Percentiles rank a stretch among this genome's conserved stretches.
phyloP scores from a whole-genome alignment of 495 filamentous ascomycete genomes.

The Talaromyces thailandensis region DNA sequence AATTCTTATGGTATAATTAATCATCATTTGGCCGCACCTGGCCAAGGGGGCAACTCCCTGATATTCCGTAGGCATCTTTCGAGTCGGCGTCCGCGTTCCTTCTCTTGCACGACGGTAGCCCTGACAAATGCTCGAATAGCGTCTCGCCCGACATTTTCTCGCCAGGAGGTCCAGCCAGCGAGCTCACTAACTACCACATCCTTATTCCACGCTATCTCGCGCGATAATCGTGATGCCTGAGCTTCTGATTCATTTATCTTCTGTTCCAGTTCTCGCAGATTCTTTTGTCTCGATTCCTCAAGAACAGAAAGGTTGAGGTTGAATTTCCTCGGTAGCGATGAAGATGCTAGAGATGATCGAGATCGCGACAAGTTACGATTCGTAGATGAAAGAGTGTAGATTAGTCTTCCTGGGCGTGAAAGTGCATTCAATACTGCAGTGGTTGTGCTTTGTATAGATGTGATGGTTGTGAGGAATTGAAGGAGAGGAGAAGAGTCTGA shows the following conservation, averaged over 20 bases:
- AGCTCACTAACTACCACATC: slow-evolving; percentile 86
- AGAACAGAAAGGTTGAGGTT: slow-evolving; percentile 48
- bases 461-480: slow-evolving; percentile 62
- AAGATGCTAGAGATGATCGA: slow-evolving; percentile 53
- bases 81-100: slow-evolving; percentile 70
- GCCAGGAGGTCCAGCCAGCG: slow-evolving; percentile 86
- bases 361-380: slow-evolving; percentile 65
- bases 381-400: slow-evolving; percentile 56
- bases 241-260: slow-evolving; percentile 55
- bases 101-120: slow-evolving; percentile 70
- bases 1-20: neutral
- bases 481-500: slow-evolving; percentile 60
- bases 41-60: slow-evolving; percentile 11
- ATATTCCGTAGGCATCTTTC: slow-evolving; percentile 47
- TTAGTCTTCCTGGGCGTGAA: slow-evolving; percentile 69
- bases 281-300: slow-evolving; percentile 77
- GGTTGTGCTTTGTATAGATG: slow-evolving; percentile 68
- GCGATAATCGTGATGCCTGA: slow-evolving; percentile 57
- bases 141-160: slow-evolving; percentile 64
- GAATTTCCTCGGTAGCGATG: slow-evolving; percentile 40
- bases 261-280: slow-evolving; percentile 69
- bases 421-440: slow-evolving; percentile 73
- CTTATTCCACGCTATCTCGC: slow-evolving; percentile 84
- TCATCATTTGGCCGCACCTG: neutral
- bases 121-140: slow-evolving; percentile 68